These are phyloP conservation scores for Rosa persica DNA, from an alignment of 306 rosid species.

Conservation along the genomic window DNA sequence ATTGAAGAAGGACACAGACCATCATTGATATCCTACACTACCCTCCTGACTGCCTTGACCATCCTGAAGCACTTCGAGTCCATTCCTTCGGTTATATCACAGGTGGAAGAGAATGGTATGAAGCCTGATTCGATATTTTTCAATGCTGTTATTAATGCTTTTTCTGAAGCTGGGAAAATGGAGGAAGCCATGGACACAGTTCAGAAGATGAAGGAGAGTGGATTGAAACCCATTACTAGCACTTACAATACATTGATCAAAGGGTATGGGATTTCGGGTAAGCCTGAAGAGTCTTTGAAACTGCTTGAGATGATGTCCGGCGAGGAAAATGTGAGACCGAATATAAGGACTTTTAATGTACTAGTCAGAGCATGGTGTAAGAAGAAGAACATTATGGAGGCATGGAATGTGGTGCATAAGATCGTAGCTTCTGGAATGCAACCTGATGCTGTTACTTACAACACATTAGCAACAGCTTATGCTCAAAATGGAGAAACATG, in stretches of 20 bases:
- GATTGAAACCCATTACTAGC: constrained; percentile 46
- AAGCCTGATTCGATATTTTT: constrained; percentile 62
- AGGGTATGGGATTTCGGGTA: constrained; percentile 69
- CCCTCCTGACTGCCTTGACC: constrained; percentile 57
- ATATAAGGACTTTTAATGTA: constrained; percentile 61
- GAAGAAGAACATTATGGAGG: constrained; percentile 41
- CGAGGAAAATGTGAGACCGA: constrained; percentile 55
- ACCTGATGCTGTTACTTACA: constrained; percentile 68
- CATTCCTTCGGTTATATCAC: constrained; percentile 46
- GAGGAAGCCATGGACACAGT: constrained; percentile 59
- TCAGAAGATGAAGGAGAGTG: constrained; percentile 62
- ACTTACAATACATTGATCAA: constrained; percentile 65
- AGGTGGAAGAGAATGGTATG: constrained; percentile 57
- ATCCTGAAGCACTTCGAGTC: constrained; percentile 52
- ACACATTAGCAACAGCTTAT: constrained; percentile 60
- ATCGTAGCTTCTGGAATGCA: constrained; percentile 47
- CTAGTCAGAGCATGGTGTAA: constrained; percentile 65
- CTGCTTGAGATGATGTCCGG: constrained; percentile 53
- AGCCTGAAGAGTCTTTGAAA: constrained; percentile 55
- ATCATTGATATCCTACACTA: constrained; percentile 59
- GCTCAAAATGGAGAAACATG: constrained; percentile 60
- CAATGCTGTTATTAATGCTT: constrained; percentile 65
- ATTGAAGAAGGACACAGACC: constrained; percentile 62
- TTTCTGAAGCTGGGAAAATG: constrained; percentile 61
- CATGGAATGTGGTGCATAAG: constrained; percentile 59